phyloP scores from a whole-genome alignment of 495 filamentous ascomycete species.

The Hapsidospora chrysogenum region DNA sequence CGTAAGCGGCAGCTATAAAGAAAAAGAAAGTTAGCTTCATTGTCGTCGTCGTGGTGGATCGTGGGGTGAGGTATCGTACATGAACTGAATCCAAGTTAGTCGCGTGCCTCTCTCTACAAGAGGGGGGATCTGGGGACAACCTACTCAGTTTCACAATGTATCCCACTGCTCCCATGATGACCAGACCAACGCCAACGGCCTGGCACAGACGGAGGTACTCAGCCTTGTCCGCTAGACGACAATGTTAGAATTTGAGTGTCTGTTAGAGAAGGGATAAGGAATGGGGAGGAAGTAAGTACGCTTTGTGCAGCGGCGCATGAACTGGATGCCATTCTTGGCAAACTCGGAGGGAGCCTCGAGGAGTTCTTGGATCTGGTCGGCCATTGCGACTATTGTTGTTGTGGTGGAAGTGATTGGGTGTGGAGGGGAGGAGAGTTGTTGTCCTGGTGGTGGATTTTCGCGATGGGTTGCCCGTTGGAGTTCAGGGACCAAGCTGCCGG shows the following conservation, averaged over 20 bases:
- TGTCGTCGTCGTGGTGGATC: too few relatives aligned
- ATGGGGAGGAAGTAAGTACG: slow-evolving; percentile 30
- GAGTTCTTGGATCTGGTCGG: slow-evolving; percentile 64
- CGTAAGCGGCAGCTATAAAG: too few relatives aligned
- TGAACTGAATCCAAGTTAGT: too few relatives aligned
- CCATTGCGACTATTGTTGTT: slow-evolving; percentile 27
- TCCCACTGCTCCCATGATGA: slow-evolving; percentile 41
- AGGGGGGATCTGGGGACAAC: too few relatives aligned
- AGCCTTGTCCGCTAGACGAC: slow-evolving; percentile 43
- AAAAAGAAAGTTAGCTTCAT: too few relatives aligned
- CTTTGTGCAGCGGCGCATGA: slow-evolving; percentile 74
- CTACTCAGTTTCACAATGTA: slow-evolving; percentile 89
- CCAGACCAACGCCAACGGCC: slow-evolving; percentile 62
- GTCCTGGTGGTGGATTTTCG: too few relatives aligned
- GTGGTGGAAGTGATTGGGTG: neutral
- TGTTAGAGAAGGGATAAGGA: neutral
- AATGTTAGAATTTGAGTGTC: slow-evolving; percentile 9
- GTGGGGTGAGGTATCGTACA: too few relatives aligned
- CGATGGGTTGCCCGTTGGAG: too few relatives aligned
- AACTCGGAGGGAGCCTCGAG: slow-evolving; percentile 73
- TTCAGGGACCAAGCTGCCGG: too few relatives aligned
- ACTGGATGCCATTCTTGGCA: slow-evolving; percentile 62
- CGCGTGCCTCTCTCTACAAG: too few relatives aligned
- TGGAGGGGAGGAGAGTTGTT: too few relatives aligned
- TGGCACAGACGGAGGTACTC: slow-evolving; percentile 94